phyloP scores from a whole-genome alignment of 2,329 filamentous ascomycete genomes.

The Scortechinia acanthostroma region DNA sequence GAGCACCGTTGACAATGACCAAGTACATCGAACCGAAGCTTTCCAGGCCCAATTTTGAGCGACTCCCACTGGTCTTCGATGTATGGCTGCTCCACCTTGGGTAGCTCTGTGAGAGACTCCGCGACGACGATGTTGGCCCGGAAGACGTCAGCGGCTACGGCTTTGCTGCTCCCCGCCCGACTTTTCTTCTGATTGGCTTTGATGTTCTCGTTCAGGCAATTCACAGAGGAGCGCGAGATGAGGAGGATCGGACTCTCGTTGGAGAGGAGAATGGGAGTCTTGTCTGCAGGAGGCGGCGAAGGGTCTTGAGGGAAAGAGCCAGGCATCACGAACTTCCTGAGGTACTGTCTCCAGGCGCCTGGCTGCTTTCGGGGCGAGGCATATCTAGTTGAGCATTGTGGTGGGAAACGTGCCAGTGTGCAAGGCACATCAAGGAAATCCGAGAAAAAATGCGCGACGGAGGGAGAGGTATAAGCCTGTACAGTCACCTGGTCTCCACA shows the following conservation, averaged over 20 bases:
- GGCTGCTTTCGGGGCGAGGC: slow-evolving; percentile 58
- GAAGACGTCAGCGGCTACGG: slow-evolving; percentile 69
- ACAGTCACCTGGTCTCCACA: slow-evolving; percentile 75
- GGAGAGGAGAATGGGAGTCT: slow-evolving; percentile 63
- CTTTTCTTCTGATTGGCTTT: slow-evolving; percentile 36
- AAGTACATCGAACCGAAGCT: slow-evolving; percentile 60
- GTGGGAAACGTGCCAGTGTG: slow-evolving; percentile 75
- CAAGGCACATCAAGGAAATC: slow-evolving; percentile 71
- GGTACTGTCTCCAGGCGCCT: slow-evolving; percentile 7
- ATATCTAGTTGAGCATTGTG: slow-evolving; percentile 57
- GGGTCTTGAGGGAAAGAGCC: slow-evolving; percentile 25
- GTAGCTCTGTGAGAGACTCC: slow-evolving; percentile 6
- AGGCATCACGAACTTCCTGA: slow-evolving; percentile 8
- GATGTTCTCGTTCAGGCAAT: slow-evolving; percentile 70
- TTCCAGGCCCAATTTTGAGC: slow-evolving; percentile 49
- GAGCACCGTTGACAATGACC: slow-evolving; percentile 84
- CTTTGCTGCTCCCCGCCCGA: slow-evolving; percentile 27
- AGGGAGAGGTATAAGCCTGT: slow-evolving; percentile 58
- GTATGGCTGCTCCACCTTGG: slow-evolving; percentile 45
- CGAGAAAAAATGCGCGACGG: slow-evolving; percentile 73
- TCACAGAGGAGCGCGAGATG: slow-evolving; percentile 74
- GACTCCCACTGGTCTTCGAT: slow-evolving; percentile 73
- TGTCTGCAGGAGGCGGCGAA: slow-evolving; percentile 37
- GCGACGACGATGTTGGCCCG: slow-evolving; percentile 79
- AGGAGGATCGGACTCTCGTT: slow-evolving; percentile 92